Percentiles rank a stretch among this genome's conserved stretches.
Evolutionary conservation across 495 filamentous ascomycete species (phyloP).

Genomic region (Podospora appendiculata): DNA sequence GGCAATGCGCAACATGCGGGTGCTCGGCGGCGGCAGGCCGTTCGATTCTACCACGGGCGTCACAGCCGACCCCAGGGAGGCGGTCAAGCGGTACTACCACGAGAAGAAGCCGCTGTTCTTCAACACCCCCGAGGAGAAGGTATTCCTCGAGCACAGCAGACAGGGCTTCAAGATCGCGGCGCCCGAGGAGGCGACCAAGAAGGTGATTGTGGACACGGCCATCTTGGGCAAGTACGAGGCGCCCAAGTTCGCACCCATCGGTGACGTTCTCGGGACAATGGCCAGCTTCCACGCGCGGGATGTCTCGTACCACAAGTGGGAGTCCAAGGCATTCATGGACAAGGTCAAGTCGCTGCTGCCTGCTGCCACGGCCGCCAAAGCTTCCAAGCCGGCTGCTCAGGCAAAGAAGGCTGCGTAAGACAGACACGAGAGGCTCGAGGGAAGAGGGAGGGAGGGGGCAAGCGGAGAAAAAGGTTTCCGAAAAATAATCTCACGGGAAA

Average conservation of each 20-base stretch:
- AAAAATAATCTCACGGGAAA: background rate
- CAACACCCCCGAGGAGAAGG: conserved; percentile 24
- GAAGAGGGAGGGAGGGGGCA: background rate
- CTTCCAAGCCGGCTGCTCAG: background rate
- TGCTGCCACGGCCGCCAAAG: conserved; percentile 2
- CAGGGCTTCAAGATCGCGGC: conserved; percentile 6
- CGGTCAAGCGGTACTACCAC: conserved; percentile 5
- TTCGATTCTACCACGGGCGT: conserved; percentile 18
- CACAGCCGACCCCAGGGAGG: conserved; percentile 12
- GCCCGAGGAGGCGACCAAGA: conserved; percentile 21
- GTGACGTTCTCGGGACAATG: conserved; percentile 25
- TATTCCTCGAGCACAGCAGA: conserved; percentile 21
- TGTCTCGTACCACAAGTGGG: conserved; percentile 11
- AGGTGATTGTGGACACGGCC: conserved; percentile 28
- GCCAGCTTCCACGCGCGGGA: conserved; percentile 24
- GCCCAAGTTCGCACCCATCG: conserved; percentile 17
- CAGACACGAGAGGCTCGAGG: background rate
- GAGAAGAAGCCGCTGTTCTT: conserved; percentile 24
- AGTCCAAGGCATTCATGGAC: conserved; percentile 13
- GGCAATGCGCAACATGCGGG: conserved; percentile 21
- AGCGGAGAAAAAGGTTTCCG: no score
- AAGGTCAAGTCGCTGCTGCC: conserved; percentile 21
- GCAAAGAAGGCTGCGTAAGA: conserved; percentile 8
- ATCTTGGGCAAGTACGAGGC: conserved; percentile 34
- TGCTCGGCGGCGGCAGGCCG: conserved; percentile 20